Conservation (phyloP, 495 filamentous ascomycete species). For the Peziza echinospora region DNA sequence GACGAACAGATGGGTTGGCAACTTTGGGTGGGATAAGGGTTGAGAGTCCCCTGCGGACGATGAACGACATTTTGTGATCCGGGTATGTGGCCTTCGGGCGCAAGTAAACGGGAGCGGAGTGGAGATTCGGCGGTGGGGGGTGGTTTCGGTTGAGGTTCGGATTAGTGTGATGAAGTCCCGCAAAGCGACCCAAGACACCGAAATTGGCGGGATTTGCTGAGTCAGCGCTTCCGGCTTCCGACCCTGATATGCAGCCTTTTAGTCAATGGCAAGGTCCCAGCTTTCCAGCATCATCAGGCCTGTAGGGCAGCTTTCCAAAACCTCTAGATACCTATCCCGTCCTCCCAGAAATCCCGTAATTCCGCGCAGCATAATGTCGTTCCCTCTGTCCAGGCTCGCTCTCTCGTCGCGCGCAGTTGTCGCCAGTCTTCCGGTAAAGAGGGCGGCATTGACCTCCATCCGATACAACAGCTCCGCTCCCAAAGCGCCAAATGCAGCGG, state of each 20-base stretch:
- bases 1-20: slow-evolving; percentile 80
- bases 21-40: slow-evolving; percentile 98
- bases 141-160: not conserved
- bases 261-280: too few relatives aligned
- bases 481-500: not conserved
- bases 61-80: slow-evolving; percentile 84
- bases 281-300: not conserved
- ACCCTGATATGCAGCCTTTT: too few relatives aligned
- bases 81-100: too few relatives aligned
- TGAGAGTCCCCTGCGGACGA: slow-evolving; percentile 71
- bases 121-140: too few relatives aligned
- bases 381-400: not conserved
- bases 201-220: too few relatives aligned
- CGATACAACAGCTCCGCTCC: not conserved
- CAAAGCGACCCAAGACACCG: not conserved
- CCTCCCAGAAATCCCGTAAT: not conserved
- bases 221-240: too few relatives aligned
- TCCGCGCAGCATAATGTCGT: slow-evolving; percentile 1
- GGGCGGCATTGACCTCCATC: not conserved
- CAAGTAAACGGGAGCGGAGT: too few relatives aligned
- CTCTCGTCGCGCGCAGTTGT: not conserved
- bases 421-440: not conserved
- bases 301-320: not conserved
- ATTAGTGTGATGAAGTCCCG: slow-evolving; percentile 1
- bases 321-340: not conserved